Evolutionary conservation across 805 yeast genomes (phyloP).

Genomic region (Metschnikowia reukaufii): DNA sequence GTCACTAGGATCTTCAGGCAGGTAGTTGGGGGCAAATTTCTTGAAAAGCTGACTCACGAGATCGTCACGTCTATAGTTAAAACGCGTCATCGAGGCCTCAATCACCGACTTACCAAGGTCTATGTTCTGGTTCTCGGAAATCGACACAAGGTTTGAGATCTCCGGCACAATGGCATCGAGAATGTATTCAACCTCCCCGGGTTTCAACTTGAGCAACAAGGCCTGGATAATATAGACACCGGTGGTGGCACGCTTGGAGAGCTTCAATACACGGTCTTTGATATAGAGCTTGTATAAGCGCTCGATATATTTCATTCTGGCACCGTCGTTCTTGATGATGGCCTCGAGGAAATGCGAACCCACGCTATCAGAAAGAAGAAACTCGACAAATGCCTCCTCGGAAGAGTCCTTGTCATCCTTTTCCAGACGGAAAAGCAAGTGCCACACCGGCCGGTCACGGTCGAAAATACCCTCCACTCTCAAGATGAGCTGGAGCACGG

Average conservation of each 20-base stretch:
- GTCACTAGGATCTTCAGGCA: conserved; percentile 26
- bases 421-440: conserved; percentile 53
- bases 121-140: conserved; percentile 57
- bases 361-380: conserved; percentile 79
- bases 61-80: conserved; percentile 58
- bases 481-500: conserved; percentile 75
- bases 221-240: conserved; percentile 81
- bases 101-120: conserved; percentile 68
- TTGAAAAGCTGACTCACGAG: conserved; percentile 49
- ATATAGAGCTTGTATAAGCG: conserved; percentile 71
- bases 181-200: conserved; percentile 60
- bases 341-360: conserved; percentile 91
- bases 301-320: conserved; percentile 64
- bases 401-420: conserved; percentile 52
- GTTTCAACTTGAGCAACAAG: conserved; percentile 61
- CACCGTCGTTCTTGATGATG: conserved; percentile 58
- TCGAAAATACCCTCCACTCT: conserved; percentile 81
- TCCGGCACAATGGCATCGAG: conserved; percentile 67
- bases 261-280: conserved; percentile 67
- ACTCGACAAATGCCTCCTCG: conserved; percentile 82
- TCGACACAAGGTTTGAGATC: conserved; percentile 52
- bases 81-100: conserved; percentile 60
- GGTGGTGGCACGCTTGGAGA: conserved; percentile 79
- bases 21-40: conserved; percentile 43
- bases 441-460: conserved; percentile 70